phyloP scores from a whole-genome alignment of 2,329 filamentous ascomycete genomes.

The Sclerotinia trifoliorum region DNA sequence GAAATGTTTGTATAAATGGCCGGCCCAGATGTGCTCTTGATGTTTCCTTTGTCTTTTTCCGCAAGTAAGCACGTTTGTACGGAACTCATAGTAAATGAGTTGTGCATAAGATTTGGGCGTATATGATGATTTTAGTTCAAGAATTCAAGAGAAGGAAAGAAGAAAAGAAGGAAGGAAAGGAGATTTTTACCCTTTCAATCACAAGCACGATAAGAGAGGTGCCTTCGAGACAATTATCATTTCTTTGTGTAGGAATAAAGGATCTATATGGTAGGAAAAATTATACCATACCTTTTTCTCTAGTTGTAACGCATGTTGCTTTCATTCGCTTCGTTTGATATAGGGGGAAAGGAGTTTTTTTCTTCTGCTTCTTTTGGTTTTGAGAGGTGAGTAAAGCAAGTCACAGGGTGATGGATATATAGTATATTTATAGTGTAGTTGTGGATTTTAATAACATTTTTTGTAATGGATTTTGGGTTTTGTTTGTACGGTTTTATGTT shows the following conservation, averaged over 20 bases:
- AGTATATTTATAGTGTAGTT: constrained; percentile 2
- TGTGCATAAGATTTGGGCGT: constrained; percentile 15
- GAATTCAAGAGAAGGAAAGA: not conserved
- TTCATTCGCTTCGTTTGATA: constrained; percentile 15
- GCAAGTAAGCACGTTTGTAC: not conserved
- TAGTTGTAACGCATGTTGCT: constrained; percentile 8
- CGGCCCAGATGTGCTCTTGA: constrained; percentile 9
- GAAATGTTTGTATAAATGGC: constrained; percentile 22
- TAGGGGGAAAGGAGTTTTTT: constrained; percentile 4
- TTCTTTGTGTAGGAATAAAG: constrained; percentile 15
- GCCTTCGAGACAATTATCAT: constrained; percentile 7
- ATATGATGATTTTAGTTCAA: constrained; percentile 9
- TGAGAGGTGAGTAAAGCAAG: too few relatives aligned
- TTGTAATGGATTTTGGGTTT: not conserved
- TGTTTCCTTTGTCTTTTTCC: constrained; percentile 17
- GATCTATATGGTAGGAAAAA: constrained; percentile 2
- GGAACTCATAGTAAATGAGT: not conserved
- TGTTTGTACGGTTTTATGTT: not conserved
- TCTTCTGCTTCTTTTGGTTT: not conserved
- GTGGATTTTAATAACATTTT: constrained; percentile 8
- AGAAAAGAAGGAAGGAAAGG: not conserved
- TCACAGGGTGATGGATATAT: constrained; percentile 8
- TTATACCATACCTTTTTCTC: constrained; percentile 17
- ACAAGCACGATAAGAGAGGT: constrained; percentile 9
- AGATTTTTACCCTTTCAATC: not conserved